Percentiles rank a stretch among this genome's conserved stretches.
These are phyloP conservation scores for Boeremia exigua DNA, from an alignment of 2,329 filamentous ascomycete species.

Conservation along the genomic window DNA sequence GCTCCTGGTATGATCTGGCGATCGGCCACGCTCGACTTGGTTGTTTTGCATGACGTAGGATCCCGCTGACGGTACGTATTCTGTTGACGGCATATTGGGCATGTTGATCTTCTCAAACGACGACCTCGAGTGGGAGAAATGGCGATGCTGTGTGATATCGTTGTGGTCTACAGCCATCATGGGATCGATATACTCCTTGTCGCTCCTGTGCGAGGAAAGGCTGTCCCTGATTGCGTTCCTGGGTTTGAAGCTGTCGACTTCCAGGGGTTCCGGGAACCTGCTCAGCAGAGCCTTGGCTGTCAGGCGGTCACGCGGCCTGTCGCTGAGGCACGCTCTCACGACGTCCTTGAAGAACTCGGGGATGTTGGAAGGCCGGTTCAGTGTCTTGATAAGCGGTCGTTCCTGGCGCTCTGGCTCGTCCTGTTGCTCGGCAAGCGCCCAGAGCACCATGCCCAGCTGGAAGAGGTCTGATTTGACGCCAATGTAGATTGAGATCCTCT, in stretches of 20 bases:
- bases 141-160: constrained; percentile 48
- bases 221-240: constrained; percentile 37
- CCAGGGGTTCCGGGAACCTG: constrained; percentile 36
- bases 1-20: constrained; percentile 24
- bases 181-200: constrained; percentile 57
- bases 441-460: constrained; percentile 96
- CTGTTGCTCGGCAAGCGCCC: constrained; percentile 84
- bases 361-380: constrained; percentile 55
- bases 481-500: constrained; percentile 95
- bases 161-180: constrained; percentile 52
- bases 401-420: constrained; percentile 86
- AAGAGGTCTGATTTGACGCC: constrained; percentile 97
- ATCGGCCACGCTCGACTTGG: constrained; percentile 33
- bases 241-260: constrained; percentile 22
- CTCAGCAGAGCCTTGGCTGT: constrained; percentile 74
- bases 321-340: constrained; percentile 76
- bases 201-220: constrained; percentile 50
- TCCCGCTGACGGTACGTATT: constrained; percentile 53
- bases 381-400: constrained; percentile 63
- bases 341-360: constrained; percentile 81
- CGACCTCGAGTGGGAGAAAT: constrained; percentile 31
- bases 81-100: constrained; percentile 49
- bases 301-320: constrained; percentile 73
- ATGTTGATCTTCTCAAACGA: constrained; percentile 41
- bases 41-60: constrained; percentile 50